Conservation (phyloP, 257 asterid species). For the Solanum okadae region DNA sequence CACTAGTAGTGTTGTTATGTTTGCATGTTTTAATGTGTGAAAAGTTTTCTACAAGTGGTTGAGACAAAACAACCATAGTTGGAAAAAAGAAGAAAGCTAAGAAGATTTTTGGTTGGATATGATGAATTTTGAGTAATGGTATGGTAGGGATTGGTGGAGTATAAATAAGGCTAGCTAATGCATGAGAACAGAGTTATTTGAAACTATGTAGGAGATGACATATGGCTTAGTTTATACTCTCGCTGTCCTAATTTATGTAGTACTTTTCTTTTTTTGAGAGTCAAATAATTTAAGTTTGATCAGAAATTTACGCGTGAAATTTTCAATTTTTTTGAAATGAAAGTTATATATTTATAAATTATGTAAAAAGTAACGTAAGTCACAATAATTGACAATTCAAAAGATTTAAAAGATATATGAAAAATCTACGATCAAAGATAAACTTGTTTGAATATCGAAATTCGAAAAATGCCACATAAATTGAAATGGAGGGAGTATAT, state of each 20-base stretch:
- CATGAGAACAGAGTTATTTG: not conserved
- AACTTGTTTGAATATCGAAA: too few relatives aligned
- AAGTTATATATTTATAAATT: too few relatives aligned
- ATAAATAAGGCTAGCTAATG: not conserved
- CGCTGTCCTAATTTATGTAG: too few relatives aligned
- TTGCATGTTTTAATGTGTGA: conserved; percentile 7
- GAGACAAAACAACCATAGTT: conserved; percentile 17
- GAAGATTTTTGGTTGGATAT: not conserved
- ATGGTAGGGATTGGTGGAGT: not conserved
- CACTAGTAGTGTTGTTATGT: not conserved
- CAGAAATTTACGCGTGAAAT: rapidly evolving
- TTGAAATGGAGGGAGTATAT: not conserved
- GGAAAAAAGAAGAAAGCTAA: not conserved
- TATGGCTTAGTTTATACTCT: not conserved
- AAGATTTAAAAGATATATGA: too few relatives aligned
- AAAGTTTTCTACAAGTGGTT: not conserved
- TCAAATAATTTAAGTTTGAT: too few relatives aligned
- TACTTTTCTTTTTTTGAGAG: too few relatives aligned
- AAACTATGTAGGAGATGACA: not conserved
- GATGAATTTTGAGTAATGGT: not conserved
- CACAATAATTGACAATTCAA: too few relatives aligned
- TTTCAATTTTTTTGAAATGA: too few relatives aligned
- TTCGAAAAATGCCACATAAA: rapidly evolving
- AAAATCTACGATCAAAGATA: too few relatives aligned
- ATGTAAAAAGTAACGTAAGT: too few relatives aligned